phyloP scores from a whole-genome alignment of 116 monocot species.

The Dioscorea cayenensis region DNA sequence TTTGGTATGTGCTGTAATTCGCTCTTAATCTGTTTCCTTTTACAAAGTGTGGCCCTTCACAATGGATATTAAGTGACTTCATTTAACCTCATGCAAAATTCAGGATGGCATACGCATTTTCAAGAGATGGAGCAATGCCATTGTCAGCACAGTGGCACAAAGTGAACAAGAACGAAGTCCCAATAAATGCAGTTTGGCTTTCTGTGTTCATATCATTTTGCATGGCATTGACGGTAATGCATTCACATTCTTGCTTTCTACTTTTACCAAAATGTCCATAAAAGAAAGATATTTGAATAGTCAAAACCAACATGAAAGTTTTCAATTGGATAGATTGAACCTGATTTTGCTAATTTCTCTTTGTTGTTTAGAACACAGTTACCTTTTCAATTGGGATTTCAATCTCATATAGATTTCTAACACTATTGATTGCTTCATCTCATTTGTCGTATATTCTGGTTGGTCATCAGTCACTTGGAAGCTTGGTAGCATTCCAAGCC shows the following conservation, averaged over 20 bases:
- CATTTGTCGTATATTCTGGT: not conserved
- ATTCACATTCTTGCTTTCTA: not conserved
- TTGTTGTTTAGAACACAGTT: too few relatives aligned
- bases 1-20: too few relatives aligned
- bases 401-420: too few relatives aligned
- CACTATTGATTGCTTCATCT: not conserved
- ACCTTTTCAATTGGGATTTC: too few relatives aligned
- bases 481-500: conserved; percentile 92
- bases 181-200: conserved; percentile 60
- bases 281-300: too few relatives aligned
- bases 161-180: conserved; percentile 59
- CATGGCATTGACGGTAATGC: conserved; percentile 61
- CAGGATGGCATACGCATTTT: conserved; percentile 64
- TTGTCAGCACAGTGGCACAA: conserved; percentile 47
- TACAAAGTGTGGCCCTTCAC: not conserved
- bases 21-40: too few relatives aligned
- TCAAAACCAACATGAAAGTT: too few relatives aligned
- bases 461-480: conserved; percentile 66
- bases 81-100: not conserved
- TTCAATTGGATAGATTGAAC: too few relatives aligned
- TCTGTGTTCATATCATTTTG: conserved; percentile 40
- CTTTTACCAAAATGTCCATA: not conserved
- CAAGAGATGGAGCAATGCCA: conserved; percentile 70
- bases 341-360: too few relatives aligned
- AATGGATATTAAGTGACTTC: not conserved